Base-by-base conservation (phyloP, 2,329 filamentous ascomycete genomes). In the Aspergillus pseudotamarii region DNA sequence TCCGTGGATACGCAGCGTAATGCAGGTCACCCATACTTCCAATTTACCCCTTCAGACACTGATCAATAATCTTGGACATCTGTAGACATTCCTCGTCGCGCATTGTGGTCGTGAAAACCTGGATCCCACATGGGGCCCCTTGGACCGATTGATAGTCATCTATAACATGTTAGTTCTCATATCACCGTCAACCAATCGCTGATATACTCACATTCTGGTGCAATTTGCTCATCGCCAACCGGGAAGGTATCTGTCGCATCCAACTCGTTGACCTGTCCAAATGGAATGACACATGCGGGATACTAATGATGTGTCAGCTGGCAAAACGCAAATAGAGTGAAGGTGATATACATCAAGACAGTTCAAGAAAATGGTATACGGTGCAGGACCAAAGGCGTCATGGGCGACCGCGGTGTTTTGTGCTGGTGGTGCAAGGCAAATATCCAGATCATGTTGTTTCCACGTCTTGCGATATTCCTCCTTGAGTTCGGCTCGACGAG, bases 321-420 rank as follows among this genome's bases (percentile, higher is more conserved):
- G 54, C 12, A 11, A 10, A n/a, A 30, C 10, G 9, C 4, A n/a
- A 32, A 21, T n/a, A n/a, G 19, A 26, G 10, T 3, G 57, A 75
- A 48, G 8, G 23, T 2, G 12, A 11, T 80, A 71, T 71, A 82
- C 82, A 70, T 86, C 82, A 5, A 86, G 66, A 19, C 83, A 53
- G 63, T 86, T 88, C 65, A 79, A 76, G 41, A 86, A 67, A 19
- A 79, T 72, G 0, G 51, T 63, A 10, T 64, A 66, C 4, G 59
- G 38, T 1, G 68, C 58, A 19, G 69, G 19, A 11, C 70, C 70
- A 58, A 68, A 72, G 0, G 71, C 77, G 68, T 87, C 85, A 69
- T 87, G 85, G 43, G 73, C 73, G 0, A 83, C 80, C 0, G 85
- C 84, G 0, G 83, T 85, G 8, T 75, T 79, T 59, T 83, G 81